Conservation (phyloP, 2,329 filamentous ascomycete genomes). For the Boeremia exigua region DNA sequence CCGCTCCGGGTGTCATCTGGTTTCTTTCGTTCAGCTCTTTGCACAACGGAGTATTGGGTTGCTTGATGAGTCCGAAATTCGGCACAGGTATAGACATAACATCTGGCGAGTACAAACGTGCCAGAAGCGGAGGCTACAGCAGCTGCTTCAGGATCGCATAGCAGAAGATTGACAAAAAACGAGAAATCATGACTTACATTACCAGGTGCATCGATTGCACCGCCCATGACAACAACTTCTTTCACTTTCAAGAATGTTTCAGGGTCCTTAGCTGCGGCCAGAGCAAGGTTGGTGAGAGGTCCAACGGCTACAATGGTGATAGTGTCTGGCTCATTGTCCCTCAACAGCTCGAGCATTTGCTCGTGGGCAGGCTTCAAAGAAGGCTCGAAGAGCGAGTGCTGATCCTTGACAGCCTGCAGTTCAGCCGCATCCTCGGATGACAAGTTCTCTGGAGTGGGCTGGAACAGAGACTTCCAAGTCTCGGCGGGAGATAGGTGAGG, state of each 20-base stretch:
- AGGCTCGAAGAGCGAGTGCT: conserved; percentile 69
- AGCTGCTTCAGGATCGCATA: conserved; percentile 18
- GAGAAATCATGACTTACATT: conserved; percentile 60
- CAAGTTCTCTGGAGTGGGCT: conserved; percentile 41
- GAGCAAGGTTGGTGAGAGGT: conserved; percentile 89
- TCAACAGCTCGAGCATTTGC: conserved; percentile 87
- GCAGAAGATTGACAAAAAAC: conserved; percentile 1
- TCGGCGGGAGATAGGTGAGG: conserved; percentile 56
- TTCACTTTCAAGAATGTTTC: conserved; percentile 88
- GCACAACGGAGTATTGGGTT: conserved; percentile 43
- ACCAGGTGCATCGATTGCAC: conserved; percentile 77
- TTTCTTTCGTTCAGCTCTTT: conserved; percentile 42
- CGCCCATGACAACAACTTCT: conserved; percentile 95
- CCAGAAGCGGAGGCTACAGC: conserved; percentile 28
- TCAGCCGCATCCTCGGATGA: conserved; percentile 42
- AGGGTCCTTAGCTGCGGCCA: conserved; percentile 86
- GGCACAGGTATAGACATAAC: conserved; percentile 35
- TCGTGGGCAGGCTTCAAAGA: conserved; percentile 76
- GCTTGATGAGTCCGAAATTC: conserved; percentile 48
- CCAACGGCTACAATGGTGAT: conserved; percentile 91
- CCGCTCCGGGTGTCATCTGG: conserved; percentile 75
- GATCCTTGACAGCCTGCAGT: conserved; percentile 45
- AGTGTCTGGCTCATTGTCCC: conserved; percentile 80
- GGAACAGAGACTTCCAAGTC: conserved; percentile 56
- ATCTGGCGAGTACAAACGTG: conserved; percentile 26